Conservation (phyloP, 1,284 basidiomycete genomes). For the Trichosporon sp. region DNA sequence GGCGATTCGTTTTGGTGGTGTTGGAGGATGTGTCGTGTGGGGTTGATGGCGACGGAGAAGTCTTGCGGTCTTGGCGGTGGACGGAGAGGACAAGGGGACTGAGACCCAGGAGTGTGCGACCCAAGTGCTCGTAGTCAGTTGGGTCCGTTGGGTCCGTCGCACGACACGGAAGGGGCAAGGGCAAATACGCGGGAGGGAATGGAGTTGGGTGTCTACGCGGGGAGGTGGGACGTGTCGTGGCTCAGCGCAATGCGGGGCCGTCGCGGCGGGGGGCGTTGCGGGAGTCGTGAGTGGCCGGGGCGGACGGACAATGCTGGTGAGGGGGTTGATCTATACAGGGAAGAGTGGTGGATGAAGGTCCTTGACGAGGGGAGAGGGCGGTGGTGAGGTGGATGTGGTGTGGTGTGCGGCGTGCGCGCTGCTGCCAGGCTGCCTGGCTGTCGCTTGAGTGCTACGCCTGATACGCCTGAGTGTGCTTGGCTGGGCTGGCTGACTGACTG, state of each 20-base stretch:
- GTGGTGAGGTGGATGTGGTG: conserved; percentile 7
- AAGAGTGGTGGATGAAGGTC: background rate
- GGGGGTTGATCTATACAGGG: background rate
- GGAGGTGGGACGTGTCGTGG: conserved; percentile 7
- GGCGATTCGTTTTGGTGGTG: background rate
- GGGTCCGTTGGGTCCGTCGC: conserved; percentile 16
- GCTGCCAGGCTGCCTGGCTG: background rate
- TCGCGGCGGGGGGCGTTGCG: background rate
- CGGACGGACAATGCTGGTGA: background rate
- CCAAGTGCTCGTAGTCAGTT: background rate
- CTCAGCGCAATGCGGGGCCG: conserved; percentile 6
- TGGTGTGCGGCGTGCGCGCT: background rate
- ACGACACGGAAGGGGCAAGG: conserved; percentile 18
- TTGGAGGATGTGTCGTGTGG: background rate
- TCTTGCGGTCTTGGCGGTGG: background rate
- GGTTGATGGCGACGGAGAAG: background rate
- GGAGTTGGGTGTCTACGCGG: background rate
- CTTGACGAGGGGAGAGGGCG: background rate
- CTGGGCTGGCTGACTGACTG: background rate
- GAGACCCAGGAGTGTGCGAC: background rate
- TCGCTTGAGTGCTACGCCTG: background rate
- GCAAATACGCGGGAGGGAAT: conserved; percentile 1
- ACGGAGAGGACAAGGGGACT: background rate
- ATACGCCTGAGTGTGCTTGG: background rate
- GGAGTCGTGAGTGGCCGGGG: conserved; percentile 5